A percentile compares a stretch with the other conserved stretches of the same genome.
These are phyloP conservation scores for Acidomyces sp. DNA, from an alignment of 495 filamentous ascomycete species.

Conservation along the genomic window DNA sequence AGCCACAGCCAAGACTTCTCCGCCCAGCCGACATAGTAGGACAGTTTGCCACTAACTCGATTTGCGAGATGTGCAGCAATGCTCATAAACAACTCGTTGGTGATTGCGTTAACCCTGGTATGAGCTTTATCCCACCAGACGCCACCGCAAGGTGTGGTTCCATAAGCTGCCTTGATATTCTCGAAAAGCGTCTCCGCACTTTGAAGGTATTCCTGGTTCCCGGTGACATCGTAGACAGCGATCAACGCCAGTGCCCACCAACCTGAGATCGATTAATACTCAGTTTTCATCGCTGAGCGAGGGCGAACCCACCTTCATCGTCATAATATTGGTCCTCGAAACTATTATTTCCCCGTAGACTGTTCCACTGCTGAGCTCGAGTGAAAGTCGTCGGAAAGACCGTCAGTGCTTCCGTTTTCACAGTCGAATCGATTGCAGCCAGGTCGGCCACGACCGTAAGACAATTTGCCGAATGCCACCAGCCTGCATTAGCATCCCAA, in stretches of 20 bases:
- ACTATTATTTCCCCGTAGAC: neutral
- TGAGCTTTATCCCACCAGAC: conserved; percentile 56
- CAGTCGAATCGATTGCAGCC: conserved; percentile 10
- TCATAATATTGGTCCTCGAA: conserved; percentile 5
- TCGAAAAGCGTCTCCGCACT: conserved; percentile 48
- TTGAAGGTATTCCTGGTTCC: conserved; percentile 23
- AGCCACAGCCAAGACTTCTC: conserved; percentile 58
- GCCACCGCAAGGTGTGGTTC: conserved; percentile 41
- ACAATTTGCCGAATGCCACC: too few relatives aligned
- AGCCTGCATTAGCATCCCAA: too few relatives aligned
- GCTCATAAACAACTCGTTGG: conserved; percentile 62
- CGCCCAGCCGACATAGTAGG: conserved; percentile 43
- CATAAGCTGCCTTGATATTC: conserved; percentile 35
- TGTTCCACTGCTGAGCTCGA: conserved; percentile 14
- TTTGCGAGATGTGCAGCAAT: conserved; percentile 65
- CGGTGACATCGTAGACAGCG: conserved; percentile 26
- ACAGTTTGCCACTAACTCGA: conserved; percentile 30
- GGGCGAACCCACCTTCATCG: conserved; percentile 17
- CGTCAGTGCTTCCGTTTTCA: conserved; percentile 7
- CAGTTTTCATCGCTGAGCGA: too few relatives aligned
- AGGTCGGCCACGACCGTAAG: conserved; percentile 20
- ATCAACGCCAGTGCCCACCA: conserved; percentile 26
- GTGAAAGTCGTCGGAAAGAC: conserved; percentile 14
- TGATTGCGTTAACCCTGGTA: conserved; percentile 55
- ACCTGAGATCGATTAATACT: too few relatives aligned